Evolutionary conservation across 768 basidiomycete genomes (phyloP), one percentile per base, ranked within the genome.

Genomic region (Leccinum disarticulatum): DNA sequence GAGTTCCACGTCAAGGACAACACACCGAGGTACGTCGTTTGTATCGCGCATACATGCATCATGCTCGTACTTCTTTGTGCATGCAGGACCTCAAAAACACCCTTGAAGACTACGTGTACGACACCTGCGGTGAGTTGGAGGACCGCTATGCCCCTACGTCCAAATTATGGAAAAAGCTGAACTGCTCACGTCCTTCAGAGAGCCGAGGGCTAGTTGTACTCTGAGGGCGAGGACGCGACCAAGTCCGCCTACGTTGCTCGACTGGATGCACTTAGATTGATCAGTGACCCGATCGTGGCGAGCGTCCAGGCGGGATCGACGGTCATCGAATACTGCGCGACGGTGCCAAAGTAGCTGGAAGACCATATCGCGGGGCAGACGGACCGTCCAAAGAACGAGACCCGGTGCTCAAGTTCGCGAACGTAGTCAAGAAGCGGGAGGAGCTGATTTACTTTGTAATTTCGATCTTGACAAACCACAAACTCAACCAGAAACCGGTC

Each of bases 71-170:
- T 5, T 35, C 3, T 13, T 35, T 19, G 30, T 30, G 30, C 30
- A 5, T 3, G 8, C 15, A 96, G 93, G 92, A 98, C 76, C 87
- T 92, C 76, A 99, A 98, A 80, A 99, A 99, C 72, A 95, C 95
- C 7, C 87, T 99, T 17, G 96, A 99, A 78, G 96, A 98, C 77
- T 98, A 96, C 79, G 90, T 98, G 59, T 98, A 98, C 77, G 95
- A 98, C 74, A 94, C 83, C 69, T 91, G 95, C 48, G 80, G 85
- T 75, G 96, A 96, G 79, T 83, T 99, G 61, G 95, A 98, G 38
- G 91, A 89, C 55, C 86, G 90, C 54, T 97, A 91, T 69, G 87
- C 87, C 17, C 84, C 13, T 98, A 80, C 75, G 90, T 90, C 78
- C 11, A 96, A 98, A 77, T 95, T 22, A 22, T 22, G 22, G 22